Evolutionary conservation across 805 yeast species (phyloP), one percentile per base, ranked within the genome.

Genomic region (Pichia nanzhaoensis): DNA sequence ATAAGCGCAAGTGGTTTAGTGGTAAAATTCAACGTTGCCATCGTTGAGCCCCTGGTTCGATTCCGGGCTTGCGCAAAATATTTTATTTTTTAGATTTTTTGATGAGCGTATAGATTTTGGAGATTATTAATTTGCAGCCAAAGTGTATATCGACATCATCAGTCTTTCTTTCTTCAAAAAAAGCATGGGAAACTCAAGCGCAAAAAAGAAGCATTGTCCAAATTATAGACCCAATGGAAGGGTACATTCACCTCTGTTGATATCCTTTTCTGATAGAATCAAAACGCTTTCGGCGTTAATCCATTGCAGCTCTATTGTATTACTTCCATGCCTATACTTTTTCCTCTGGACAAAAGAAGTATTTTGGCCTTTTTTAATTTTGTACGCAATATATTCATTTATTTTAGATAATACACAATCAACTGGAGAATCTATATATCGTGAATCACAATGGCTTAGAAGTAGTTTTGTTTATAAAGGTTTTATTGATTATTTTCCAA

Each of bases 401-500:
- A 34, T 67, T 16, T 48, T 69, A 14, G 88, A 83, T 62, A 77
- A 77, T 50, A 74, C 95, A 1, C 86, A 89, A 0, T 75, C 80
- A 12, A 81, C 83, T 53, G 98, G 98, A 1, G 71, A 74, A 16
- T 83, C 79, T 0, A 72, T 75, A 1, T 64, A 73, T 42, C 64
- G 95, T 33, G 69, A 73, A 36, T 79, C 84, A 3, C 60, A 64
- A 1, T 70, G 74, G 68, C 68, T 86, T 58, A 74, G 87, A 50
- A 71, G 74, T 27, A 56, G 77, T 31, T 55, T 65, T 7, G 51
- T 85, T 17, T 91, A 93, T 88, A 76, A 71, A 49, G 74, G 79
- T 63, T 89, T 84, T 60, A 80, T 82, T 37, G 67, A 72, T 38
- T 93, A 88, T 64, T 93, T 84, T 65, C 98, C 98, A 0, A 77